phyloP scores from a whole-genome alignment of 169 alveolate species.

The Plasmodium coatneyi region DNA sequence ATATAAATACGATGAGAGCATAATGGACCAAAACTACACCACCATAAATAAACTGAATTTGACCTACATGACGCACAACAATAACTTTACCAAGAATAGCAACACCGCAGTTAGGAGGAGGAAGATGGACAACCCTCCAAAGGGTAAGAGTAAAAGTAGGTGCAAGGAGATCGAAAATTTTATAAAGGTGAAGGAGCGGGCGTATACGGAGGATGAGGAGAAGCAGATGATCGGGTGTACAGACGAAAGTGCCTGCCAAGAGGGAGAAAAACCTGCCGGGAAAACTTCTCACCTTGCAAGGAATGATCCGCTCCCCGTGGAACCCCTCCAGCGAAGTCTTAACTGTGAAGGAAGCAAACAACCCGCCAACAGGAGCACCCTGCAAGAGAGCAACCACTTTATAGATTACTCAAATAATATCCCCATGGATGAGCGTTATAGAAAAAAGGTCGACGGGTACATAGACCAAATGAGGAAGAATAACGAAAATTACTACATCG shows the following conservation, averaged over 20 bases:
- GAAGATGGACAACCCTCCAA: neutral
- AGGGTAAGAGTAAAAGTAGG: neutral
- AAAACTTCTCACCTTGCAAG: neutral
- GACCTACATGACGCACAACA: conserved; percentile 52
- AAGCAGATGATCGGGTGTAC: neutral
- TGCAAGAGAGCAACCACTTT: conserved; percentile 1
- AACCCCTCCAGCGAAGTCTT: neutral
- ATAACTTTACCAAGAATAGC: conserved; percentile 7
- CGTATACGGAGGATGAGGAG: conserved; percentile 24
- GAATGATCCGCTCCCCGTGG: neutral
- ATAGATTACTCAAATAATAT: conserved; percentile 26
- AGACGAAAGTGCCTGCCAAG: neutral
- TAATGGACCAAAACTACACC: conserved; percentile 7
- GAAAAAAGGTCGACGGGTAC: conserved; percentile 19
- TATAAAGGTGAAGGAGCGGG: conserved; percentile 44
- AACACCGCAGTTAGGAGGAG: neutral
- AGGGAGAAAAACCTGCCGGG: neutral
- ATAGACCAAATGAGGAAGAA: conserved; percentile 34
- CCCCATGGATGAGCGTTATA: conserved; percentile 15
- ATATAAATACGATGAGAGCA: conserved; percentile 41
- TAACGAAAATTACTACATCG: conserved; percentile 34
- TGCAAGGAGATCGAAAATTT: conserved; percentile 48
- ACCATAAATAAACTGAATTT: conserved; percentile 23
- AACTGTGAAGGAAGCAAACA: neutral
- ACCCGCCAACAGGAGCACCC: neutral